Evolutionary conservation across 352 stramenopile genomes (phyloP).

Genomic region (Globisporangium nodosum): DNA sequence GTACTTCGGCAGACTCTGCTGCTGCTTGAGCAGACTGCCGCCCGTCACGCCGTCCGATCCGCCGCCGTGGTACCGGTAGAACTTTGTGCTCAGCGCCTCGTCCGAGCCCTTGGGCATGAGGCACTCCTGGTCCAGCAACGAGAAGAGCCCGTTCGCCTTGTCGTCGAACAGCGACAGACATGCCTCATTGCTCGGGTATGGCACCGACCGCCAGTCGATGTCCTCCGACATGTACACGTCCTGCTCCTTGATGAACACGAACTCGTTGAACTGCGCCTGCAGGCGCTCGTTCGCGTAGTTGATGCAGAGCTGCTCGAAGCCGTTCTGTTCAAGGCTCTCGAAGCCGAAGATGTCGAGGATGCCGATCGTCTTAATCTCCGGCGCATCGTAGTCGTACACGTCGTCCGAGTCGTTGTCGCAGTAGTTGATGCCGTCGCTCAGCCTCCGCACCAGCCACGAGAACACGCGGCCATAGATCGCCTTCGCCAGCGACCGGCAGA

Average conservation of each 20-base stretch:
- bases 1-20: conserved; percentile 41
- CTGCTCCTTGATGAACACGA: conserved; percentile 85
- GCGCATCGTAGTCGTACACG: conserved; percentile 24
- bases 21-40: conserved; percentile 19
- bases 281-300: conserved; percentile 81
- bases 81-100: conserved; percentile 72
- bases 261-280: conserved; percentile 87
- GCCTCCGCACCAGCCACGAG: conserved; percentile 89
- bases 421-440: conserved; percentile 82
- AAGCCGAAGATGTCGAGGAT: conserved; percentile 91
- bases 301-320: conserved; percentile 80
- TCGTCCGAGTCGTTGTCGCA: conserved; percentile 31
- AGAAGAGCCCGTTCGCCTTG: conserved; percentile 73
- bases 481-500: conserved; percentile 93
- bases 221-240: conserved; percentile 76
- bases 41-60: conserved; percentile 14
- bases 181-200: conserved; percentile 74
- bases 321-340: conserved; percentile 76
- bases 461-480: conserved; percentile 96
- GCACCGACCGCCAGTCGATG: conserved; percentile 83
- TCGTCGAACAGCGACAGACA: conserved; percentile 82
- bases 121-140: conserved; percentile 79
- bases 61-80: conserved; percentile 66
- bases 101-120: conserved; percentile 82
- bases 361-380: conserved; percentile 58